Percentiles rank a stretch among this genome's conserved stretches.
These are phyloP conservation scores for Margaritispora aquatica DNA, from an alignment of 495 filamentous ascomycete species.

Conservation along the genomic window DNA sequence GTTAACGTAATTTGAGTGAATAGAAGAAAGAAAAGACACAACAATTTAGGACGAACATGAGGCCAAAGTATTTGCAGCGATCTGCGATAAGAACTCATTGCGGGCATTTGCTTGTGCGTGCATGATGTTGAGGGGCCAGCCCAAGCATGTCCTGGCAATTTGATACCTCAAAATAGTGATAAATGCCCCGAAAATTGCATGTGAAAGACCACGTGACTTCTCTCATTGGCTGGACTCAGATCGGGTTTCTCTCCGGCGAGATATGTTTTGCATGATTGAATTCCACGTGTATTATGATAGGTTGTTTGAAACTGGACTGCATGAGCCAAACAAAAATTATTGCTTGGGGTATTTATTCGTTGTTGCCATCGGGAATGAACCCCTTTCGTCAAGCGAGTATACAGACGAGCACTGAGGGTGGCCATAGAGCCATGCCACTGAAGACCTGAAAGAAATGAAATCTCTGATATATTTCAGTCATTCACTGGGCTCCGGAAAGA, in stretches of 20 bases:
- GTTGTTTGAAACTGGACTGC: neutral
- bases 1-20: too few relatives aligned
- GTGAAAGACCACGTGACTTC: constrained; percentile 1
- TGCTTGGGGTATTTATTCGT: neutral
- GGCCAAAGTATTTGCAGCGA: neutral
- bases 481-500: too few relatives aligned
- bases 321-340: too few relatives aligned
- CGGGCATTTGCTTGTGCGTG: neutral
- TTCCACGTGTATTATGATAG: neutral
- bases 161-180: too few relatives aligned
- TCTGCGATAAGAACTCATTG: neutral
- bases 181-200: constrained; percentile 2
- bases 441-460: too few relatives aligned
- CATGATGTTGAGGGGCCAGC: constrained; percentile 1
- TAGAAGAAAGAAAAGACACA: neutral
- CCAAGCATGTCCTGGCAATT: too few relatives aligned
- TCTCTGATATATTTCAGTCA: too few relatives aligned
- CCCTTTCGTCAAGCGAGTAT: neutral
- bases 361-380: neutral
- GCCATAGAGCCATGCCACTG: neutral
- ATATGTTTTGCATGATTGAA: neutral
- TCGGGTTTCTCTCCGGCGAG: neutral
- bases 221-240: neutral
- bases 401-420: too few relatives aligned
- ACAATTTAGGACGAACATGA: neutral